Conservation (phyloP, 148 eudicot genomes). For the Bassia scoparia region DNA sequence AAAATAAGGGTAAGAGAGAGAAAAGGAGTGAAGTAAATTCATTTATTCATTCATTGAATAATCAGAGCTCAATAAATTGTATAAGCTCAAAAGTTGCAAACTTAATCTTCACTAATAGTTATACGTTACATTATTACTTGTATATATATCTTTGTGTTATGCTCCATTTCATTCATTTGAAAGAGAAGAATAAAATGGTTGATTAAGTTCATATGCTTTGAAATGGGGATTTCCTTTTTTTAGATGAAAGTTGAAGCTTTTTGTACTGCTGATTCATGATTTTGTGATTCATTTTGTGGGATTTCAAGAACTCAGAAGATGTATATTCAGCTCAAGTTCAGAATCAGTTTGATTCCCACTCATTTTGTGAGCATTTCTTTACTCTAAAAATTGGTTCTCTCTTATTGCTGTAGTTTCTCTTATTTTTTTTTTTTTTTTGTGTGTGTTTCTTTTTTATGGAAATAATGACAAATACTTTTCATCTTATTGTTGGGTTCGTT, state of each 20-base stretch:
- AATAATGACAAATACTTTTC: neutral
- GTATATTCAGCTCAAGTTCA: neutral
- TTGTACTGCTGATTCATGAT: conserved; percentile 21
- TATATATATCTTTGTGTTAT: neutral
- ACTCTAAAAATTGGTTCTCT: neutral
- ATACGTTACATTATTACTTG: neutral
- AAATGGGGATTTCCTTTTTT: conserved; percentile 19
- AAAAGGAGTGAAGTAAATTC: neutral
- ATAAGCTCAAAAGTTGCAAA: neutral
- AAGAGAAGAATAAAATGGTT: neutral
- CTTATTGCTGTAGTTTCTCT: neutral
- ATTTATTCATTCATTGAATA: conserved; percentile 2
- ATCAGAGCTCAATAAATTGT: neutral
- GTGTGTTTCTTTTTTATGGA: neutral
- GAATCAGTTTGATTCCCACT: conserved; percentile 10
- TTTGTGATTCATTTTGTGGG: neutral
- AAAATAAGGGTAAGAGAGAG: neutral
- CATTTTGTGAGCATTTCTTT: conserved; percentile 26
- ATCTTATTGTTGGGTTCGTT: neutral
- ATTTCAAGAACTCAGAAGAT: conserved; percentile 5
- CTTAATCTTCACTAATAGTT: conserved; percentile 1
- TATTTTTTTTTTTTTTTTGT: neutral
- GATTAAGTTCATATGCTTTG: conserved; percentile 15
- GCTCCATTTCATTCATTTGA: neutral
- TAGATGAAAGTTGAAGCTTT: conserved; percentile 1